Evolutionary conservation across 2,329 filamentous ascomycete genomes (phyloP).

Genomic region (Talaromyces sp.): DNA sequence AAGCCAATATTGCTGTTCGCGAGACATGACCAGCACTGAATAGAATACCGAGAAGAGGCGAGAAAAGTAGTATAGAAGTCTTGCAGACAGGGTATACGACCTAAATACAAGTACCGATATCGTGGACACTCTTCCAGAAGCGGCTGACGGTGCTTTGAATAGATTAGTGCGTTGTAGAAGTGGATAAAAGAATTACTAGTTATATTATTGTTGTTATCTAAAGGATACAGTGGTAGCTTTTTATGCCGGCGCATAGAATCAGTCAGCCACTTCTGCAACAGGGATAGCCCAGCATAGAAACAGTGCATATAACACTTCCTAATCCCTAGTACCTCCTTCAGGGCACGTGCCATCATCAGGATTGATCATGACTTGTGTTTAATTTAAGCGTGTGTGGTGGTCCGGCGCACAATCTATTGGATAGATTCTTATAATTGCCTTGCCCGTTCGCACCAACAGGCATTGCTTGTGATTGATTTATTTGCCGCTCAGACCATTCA

Average conservation of each 20-base stretch:
- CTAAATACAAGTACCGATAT: background rate
- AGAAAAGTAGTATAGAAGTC: no score
- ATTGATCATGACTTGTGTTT: background rate
- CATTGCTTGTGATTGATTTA: background rate
- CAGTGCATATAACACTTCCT: background rate
- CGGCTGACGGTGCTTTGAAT: background rate
- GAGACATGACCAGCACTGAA: constrained; percentile 25
- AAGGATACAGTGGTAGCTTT: background rate
- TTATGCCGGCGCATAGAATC: background rate
- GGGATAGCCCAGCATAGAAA: background rate
- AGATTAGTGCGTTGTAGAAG: background rate
- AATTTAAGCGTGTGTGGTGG: background rate
- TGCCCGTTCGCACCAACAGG: background rate
- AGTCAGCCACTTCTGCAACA: background rate
- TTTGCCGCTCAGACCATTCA: background rate
- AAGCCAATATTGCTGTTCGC: constrained; percentile 43
- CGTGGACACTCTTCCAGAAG: background rate
- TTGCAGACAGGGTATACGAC: background rate
- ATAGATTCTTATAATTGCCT: background rate
- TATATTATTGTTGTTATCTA: background rate
- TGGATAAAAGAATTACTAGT: background rate
- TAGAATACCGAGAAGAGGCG: background rate
- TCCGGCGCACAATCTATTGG: background rate
- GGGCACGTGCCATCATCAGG: background rate
- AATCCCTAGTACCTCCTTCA: background rate